phyloP scores from a whole-genome alignment of 2,329 filamentous ascomycete genomes.

The Cadophora malorum region DNA sequence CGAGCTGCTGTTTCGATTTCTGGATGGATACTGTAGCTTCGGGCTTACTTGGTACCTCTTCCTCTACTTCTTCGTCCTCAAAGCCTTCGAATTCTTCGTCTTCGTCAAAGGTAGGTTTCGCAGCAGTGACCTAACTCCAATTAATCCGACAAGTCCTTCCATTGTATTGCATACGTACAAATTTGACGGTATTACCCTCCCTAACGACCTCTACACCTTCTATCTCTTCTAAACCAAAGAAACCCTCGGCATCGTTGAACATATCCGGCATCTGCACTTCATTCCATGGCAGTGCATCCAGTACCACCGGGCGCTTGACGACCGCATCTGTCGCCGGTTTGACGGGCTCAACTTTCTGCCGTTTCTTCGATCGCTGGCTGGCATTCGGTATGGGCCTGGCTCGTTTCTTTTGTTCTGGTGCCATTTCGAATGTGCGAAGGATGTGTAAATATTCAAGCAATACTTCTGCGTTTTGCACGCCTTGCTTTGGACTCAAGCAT shows the following conservation, averaged over 20 bases:
- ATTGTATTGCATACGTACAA: slow-evolving; percentile 50
- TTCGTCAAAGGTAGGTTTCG: slow-evolving; percentile 44
- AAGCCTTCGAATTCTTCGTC: slow-evolving; percentile 71
- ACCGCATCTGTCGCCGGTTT: slow-evolving; percentile 29
- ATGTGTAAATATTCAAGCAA: not conserved
- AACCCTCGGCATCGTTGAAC: slow-evolving; percentile 89
- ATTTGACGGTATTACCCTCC: slow-evolving; percentile 63
- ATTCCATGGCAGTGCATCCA: slow-evolving; percentile 62
- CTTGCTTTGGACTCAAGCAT: not conserved
- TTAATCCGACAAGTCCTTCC: slow-evolving; percentile 1
- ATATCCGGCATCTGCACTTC: slow-evolving; percentile 73
- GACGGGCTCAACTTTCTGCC: slow-evolving; percentile 43
- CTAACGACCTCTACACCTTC: slow-evolving; percentile 87
- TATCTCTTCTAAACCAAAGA: slow-evolving; percentile 90
- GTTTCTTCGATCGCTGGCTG: slow-evolving; percentile 43
- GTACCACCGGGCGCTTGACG: slow-evolving; percentile 51
- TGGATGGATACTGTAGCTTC: slow-evolving; percentile 8
- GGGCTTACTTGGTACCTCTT: slow-evolving; percentile 43
- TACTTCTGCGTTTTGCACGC: slow-evolving; percentile 3
- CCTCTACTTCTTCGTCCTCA: slow-evolving; percentile 52
- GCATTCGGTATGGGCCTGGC: slow-evolving; percentile 35
- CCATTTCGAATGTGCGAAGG: slow-evolving; percentile 34
- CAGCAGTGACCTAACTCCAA: slow-evolving; percentile 41
- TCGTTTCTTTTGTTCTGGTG: slow-evolving; percentile 42
- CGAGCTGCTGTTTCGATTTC: slow-evolving; percentile 23